Evolutionary conservation across 306 rosid genomes (phyloP), one percentile per base, ranked within the genome.

Genomic region (Begonia loranthoides): DNA sequence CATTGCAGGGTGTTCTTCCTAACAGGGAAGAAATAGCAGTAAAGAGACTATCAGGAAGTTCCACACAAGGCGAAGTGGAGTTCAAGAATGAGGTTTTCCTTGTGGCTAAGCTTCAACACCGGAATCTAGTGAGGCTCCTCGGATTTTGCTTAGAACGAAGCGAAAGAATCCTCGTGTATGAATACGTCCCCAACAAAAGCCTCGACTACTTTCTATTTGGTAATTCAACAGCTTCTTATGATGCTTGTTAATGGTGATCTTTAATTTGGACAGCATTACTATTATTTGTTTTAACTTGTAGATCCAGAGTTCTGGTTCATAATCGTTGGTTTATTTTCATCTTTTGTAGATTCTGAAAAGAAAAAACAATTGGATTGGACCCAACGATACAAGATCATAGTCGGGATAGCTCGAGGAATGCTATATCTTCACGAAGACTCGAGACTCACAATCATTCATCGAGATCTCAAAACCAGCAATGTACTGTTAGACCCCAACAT

Each of bases 351-450:
- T 17, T 38, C 61, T 0, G 9, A 13, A 8, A 58, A 45, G 15
- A 47, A 17, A 39, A 44, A 16, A 3, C 14, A 62, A 7, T 39
- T 72, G 57, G 59, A 58, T 54, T 72, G 73, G 78, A 22, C 49
- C 8, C 50, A 0, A 4, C 55, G 77, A 6, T 62, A 51, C 67
- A 72, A 62, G 16, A 63, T 72, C 10, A 58, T 72, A 9, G 54
- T 24, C 0, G 70, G 60, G 10, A 67, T 62, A 49, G 64, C 69
- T 62, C 38, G 63, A 21, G 73, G 73, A 17, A 28, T 72, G 10
- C 17, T 58, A 5, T 67, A 66, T 46, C 69, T 67, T 16, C 77
- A 67, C 11, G 53, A 72, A 16, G 77, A 72, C 49, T 72, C 73
- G 45, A 47, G 60, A 10, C 66, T 72, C 10, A 54, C 34, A 38